A percentile compares a stretch with the other conserved stretches of the same genome.
Conservation (phyloP, 306 rosid species). For the Sechiopsis laciniata region DNA sequence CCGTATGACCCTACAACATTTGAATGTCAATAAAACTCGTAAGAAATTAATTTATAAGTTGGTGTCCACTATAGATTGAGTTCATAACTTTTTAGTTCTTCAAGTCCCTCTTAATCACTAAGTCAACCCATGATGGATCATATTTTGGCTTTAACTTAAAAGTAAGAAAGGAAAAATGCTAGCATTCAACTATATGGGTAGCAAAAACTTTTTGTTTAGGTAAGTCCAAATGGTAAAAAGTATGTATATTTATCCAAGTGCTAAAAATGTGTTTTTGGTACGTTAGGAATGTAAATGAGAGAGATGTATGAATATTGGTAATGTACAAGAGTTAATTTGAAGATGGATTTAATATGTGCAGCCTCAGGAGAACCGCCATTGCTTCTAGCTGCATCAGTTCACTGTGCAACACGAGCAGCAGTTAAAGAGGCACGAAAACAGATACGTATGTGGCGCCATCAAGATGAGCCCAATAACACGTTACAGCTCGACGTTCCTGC, state of each 20-base stretch:
- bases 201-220: neutral
- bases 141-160: neutral
- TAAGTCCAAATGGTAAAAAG: neutral
- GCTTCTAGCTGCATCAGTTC: slow-evolving; percentile 74
- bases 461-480: slow-evolving; percentile 27
- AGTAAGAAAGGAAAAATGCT: neutral
- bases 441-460: slow-evolving; percentile 52
- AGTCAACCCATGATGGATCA: too few relatives aligned
- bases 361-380: slow-evolving; percentile 97
- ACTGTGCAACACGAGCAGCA: slow-evolving; percentile 85
- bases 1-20: too few relatives aligned
- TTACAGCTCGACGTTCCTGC: slow-evolving; percentile 82
- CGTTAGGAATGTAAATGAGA: too few relatives aligned
- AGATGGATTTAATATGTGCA: slow-evolving; percentile 29
- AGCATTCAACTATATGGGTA: neutral
- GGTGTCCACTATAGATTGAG: too few relatives aligned
- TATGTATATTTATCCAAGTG: neutral
- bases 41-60: too few relatives aligned
- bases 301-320: too few relatives aligned
- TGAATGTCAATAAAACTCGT: too few relatives aligned
- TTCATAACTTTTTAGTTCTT: too few relatives aligned
- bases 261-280: too few relatives aligned
- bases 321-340: too few relatives aligned
- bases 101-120: too few relatives aligned
- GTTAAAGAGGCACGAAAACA: slow-evolving; percentile 68